Percentiles rank a stretch among this genome's conserved stretches.
Conservation (phyloP, 768 basidiomycete species). For the Austroboletus eburneus region DNA sequence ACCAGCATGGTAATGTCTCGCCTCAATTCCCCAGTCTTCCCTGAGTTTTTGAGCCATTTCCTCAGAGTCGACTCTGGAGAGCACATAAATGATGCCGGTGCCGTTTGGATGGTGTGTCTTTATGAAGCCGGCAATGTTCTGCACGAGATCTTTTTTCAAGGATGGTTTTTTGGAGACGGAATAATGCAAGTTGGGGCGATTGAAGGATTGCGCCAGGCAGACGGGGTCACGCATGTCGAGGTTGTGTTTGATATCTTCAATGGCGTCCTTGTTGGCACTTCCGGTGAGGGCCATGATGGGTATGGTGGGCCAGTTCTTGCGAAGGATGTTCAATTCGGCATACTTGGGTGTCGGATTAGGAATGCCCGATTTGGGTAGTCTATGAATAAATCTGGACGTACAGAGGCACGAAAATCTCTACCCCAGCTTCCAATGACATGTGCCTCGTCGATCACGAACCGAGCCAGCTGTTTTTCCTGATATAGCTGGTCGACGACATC, state of each 20-base stretch:
- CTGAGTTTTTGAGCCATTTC: constrained; percentile 67
- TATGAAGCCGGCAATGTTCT: constrained; percentile 71
- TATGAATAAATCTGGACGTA: constrained; percentile 34
- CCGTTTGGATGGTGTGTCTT: constrained; percentile 48
- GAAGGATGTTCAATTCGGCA: constrained; percentile 59
- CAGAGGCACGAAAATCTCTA: constrained; percentile 83
- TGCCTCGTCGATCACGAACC: constrained; percentile 96
- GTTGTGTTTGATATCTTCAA: constrained; percentile 71
- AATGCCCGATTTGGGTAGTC: neutral
- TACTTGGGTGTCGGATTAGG: constrained; percentile 46
- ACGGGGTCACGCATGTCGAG: constrained; percentile 60
- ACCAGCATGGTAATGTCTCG: constrained; percentile 84
- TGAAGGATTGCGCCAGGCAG: constrained; percentile 77
- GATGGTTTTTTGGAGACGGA: constrained; percentile 48
- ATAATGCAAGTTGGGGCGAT: constrained; percentile 89
- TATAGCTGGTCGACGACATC: constrained; percentile 58
- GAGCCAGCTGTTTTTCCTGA: constrained; percentile 53
- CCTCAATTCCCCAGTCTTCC: constrained; percentile 52
- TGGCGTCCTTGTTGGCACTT: constrained; percentile 78
- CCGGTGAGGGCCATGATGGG: constrained; percentile 98
- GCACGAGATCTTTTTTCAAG: constrained; percentile 39
- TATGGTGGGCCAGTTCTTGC: constrained; percentile 68
- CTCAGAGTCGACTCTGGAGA: constrained; percentile 72
- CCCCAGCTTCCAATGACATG: constrained; percentile 97
- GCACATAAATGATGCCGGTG: constrained; percentile 85